Base-by-base conservation (phyloP, 2,329 filamentous ascomycete genomes). In the Pseudogymnoascus sp. region DNA sequence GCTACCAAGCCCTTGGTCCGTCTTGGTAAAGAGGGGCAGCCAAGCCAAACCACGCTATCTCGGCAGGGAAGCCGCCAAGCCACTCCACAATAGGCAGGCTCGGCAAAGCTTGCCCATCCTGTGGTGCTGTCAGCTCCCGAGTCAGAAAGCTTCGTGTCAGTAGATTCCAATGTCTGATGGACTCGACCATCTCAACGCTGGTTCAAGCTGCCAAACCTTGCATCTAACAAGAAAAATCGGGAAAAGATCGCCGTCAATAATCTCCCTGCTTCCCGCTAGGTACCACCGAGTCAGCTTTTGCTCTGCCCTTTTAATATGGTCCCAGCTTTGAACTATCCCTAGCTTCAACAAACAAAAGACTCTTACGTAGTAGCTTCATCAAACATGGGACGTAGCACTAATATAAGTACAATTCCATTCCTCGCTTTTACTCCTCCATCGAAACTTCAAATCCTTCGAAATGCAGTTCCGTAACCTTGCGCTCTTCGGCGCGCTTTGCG, bases 111-210 rank as follows among this genome's bases (percentile, higher is more conserved):
- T 54, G 44, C 29, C 47, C 9, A 17, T 33, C 9, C 5, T 13
- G 15, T 54, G 47, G 47, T 17, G 29, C 47, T 54, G 29, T 54
- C 47, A 54, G n/a, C 26, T 17, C 7, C 33, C 47, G 47, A 33
- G 47, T 54, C 47, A 33, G 47, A 54, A 17, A 54, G 26, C 47
- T 54, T 33, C n/a, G n/a, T 54, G 47, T 33, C 47, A 54, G 26
- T 44, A 21, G 26, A 26, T 21, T 7, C 13, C 10, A 26, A 44
- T 26, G 13, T 54, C n/a, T 6, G 17, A 17, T 7, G 47, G 11
- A 11, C 47, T 33, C n/a, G 1, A 17, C 7, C 47, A 33, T 33
- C 29, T 54, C 26, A 33, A 54, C n/a, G 31, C 47, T 54, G 47
- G 26, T 54, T 29, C 3, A 9, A 33, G 26, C 47, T 54, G 47